These are phyloP conservation scores for Candida fluviatilis DNA, from an alignment of 805 yeast species.

Conservation along the genomic window DNA sequence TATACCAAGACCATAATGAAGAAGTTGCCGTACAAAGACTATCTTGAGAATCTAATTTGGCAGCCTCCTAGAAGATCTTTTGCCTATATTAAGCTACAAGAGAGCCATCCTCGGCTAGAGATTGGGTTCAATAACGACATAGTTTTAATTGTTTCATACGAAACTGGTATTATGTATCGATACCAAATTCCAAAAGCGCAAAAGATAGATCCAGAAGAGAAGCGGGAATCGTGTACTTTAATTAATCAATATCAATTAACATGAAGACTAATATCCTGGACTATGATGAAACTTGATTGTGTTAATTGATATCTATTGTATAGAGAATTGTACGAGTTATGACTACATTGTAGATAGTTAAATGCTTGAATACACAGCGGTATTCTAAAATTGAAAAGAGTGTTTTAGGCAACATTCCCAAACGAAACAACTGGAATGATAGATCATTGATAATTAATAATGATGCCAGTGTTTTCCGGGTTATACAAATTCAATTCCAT, in stretches of 20 bases:
- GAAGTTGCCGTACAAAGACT: constrained; percentile 37
- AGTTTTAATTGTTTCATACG: constrained; percentile 35
- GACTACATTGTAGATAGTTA: no score
- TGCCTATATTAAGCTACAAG: constrained; percentile 37
- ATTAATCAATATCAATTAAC: constrained; percentile 19
- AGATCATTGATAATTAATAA: no score
- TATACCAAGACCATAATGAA: constrained; percentile 36
- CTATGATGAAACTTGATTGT: no score
- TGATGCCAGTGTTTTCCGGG: no score
- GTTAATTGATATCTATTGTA: no score
- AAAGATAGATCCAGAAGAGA: constrained; percentile 14
- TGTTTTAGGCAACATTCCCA: no score
- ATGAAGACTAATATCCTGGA: not conserved
- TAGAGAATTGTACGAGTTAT: no score
- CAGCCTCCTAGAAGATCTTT: constrained; percentile 41
- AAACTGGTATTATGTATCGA: constrained; percentile 35
- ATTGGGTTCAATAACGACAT: constrained; percentile 34
- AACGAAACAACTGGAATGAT: no score
- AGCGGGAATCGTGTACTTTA: constrained; percentile 28
- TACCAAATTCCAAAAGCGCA: constrained; percentile 25
- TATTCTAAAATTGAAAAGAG: no score
- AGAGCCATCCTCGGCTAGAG: constrained; percentile 26
- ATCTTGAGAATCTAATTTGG: constrained; percentile 37
- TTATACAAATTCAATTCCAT: no score
- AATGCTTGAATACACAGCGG: no score